Evolutionary conservation across 495 filamentous ascomycete species (phyloP), one percentile per base, ranked within the genome.

Genomic region (Staphylotrichum tortipilum): DNA sequence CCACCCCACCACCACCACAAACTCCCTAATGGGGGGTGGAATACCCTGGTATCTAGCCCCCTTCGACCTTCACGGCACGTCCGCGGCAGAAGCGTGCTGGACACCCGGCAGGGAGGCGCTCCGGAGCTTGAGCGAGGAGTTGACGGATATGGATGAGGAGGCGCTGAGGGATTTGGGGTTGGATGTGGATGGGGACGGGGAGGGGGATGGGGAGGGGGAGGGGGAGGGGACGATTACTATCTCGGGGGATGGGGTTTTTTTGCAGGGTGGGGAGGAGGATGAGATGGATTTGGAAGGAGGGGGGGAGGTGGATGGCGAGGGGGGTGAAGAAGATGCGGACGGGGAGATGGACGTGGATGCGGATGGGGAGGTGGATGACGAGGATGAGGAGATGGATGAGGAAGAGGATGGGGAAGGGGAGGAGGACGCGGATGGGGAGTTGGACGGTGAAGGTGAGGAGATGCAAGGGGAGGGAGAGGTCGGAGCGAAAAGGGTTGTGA

Each of bases 111-210:
- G 83, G 17, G 85, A 88, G 42, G 79, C 85, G 8, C 74, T 87
- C 57, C 78, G 86, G 14, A 82, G 78, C 14, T 81, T 90, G 71
- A 90, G 86, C 50, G 89, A 92, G 62, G 86, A 91, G 48, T 72
- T 95, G 6, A 90, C 82, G 44, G 89, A 94, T 53, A 78, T 95
- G 57, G 88, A 91, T 47, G 89, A 94, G 40, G 88, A 89, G 15
- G 85, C 88, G 66, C 70, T 95, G 41, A 76, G 84, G 64, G 77
- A 84, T 58, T 64, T 74, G 14, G 69, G 67, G 29, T 64, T 68
- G 35, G 72, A 71, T 30, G 65, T 74, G 36, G 68, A 71, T 34
- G 66, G 3, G 69, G 45, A 38, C 1, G 34, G 3, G n/a, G 28
- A 18, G 3, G 41, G 31, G 7, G 41, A 30, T 24, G 48, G 38